These are phyloP conservation scores for Lodderomyces oxycetoniae DNA, from an alignment of 1,139 yeast genomes.

Conservation along the genomic window DNA sequence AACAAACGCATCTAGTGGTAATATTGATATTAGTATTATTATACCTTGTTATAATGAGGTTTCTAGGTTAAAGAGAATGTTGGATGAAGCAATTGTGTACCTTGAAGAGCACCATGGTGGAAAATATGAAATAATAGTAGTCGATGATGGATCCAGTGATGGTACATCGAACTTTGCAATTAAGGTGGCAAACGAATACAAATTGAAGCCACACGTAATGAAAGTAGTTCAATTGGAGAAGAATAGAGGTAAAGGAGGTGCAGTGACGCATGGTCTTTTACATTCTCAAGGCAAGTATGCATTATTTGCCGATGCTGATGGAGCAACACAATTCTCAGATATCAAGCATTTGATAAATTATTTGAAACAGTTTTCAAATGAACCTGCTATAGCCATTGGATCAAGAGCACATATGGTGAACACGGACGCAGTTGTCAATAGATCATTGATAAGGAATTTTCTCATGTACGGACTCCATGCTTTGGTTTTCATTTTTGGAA, in stretches of 20 bases:
- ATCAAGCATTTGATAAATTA: constrained; percentile 47
- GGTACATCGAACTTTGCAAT: constrained; percentile 74
- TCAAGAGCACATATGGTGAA: constrained; percentile 96
- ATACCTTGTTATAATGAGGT: constrained; percentile 92
- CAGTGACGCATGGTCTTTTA: constrained; percentile 89
- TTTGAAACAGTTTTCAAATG: constrained; percentile 25
- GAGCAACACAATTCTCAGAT: constrained; percentile 83
- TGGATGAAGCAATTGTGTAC: constrained; percentile 67
- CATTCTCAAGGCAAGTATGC: constrained; percentile 68
- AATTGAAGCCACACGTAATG: constrained; percentile 54
- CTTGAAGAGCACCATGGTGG: constrained; percentile 33
- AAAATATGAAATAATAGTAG: constrained; percentile 72
- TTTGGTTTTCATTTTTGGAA: constrained; percentile 82
- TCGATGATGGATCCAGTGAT: constrained; percentile 90
- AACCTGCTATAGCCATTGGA: constrained; percentile 74
- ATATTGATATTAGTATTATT: constrained; percentile 62
- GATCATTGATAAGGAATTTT: constrained; percentile 82
- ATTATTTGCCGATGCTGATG: constrained; percentile 96
- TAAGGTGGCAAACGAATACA: constrained; percentile 50
- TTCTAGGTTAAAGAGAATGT: constrained; percentile 64
- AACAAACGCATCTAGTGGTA: constrained; percentile 19
- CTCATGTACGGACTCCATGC: constrained; percentile 92
- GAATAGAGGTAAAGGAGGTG: constrained; percentile 97
- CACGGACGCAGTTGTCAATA: constrained; percentile 91
- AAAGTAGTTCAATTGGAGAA: constrained; percentile 62